A percentile compares a stretch with the other conserved stretches of the same genome.
These are phyloP conservation scores for Pichia sp. DNA, from an alignment of 1,139 yeast genomes.

Conservation along the genomic window DNA sequence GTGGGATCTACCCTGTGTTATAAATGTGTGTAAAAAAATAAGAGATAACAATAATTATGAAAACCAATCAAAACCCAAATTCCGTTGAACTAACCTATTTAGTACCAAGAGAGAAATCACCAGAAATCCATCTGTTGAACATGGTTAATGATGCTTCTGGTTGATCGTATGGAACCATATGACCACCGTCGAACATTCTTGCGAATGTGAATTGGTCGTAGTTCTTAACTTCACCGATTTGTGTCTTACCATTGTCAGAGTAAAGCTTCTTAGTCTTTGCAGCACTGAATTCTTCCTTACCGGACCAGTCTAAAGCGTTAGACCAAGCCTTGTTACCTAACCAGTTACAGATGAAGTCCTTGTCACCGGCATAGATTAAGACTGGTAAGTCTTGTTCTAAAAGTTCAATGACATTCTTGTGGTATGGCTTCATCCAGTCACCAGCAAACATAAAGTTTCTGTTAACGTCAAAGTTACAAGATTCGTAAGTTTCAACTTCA, in stretches of 20 bases:
- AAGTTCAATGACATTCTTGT: constrained; percentile 52
- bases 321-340: constrained; percentile 87
- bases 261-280: constrained; percentile 40
- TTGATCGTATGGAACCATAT: constrained; percentile 59
- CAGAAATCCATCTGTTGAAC: constrained; percentile 48
- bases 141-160: constrained; percentile 44
- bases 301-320: constrained; percentile 64
- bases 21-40: neutral
- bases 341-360: constrained; percentile 87
- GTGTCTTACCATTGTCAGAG: constrained; percentile 38
- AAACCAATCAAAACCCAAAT: neutral
- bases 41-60: constrained; percentile 1
- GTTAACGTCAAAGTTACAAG: constrained; percentile 85
- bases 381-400: constrained; percentile 62
- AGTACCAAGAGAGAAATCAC: constrained; percentile 37
- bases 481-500: constrained; percentile 78
- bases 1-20: too few relatives aligned
- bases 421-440: constrained; percentile 91
- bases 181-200: constrained; percentile 66
- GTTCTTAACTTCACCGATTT: constrained; percentile 60
- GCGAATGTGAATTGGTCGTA: constrained; percentile 57
- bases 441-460: constrained; percentile 83
- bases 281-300: constrained; percentile 49
- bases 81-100: constrained; percentile 11
- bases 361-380: constrained; percentile 80